Evolutionary conservation across 1,284 basidiomycete species (phyloP).

Genomic region (Takashimella koratensis): DNA sequence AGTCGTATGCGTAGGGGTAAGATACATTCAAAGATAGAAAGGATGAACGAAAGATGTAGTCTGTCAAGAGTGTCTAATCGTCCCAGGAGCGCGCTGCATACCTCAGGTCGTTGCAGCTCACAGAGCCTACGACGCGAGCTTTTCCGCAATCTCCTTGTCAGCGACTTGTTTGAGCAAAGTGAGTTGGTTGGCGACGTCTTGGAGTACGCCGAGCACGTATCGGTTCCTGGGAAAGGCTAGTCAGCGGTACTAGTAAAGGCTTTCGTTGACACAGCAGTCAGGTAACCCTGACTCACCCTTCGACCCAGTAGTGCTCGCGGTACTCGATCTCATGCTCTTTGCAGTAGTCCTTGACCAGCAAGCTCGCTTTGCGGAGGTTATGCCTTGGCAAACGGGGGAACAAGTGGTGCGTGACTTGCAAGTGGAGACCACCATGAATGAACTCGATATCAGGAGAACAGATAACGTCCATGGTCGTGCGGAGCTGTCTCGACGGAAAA

Average conservation of each 20-base stretch:
- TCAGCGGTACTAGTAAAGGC: too few species aligned
- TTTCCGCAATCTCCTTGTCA: constrained; percentile 43
- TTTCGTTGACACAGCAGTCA: too few species aligned
- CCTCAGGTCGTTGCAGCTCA: too few species aligned
- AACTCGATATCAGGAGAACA: constrained; percentile 80
- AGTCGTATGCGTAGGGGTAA: too few species aligned
- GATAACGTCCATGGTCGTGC: constrained; percentile 93
- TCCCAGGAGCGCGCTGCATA: too few species aligned
- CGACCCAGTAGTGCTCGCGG: constrained; percentile 82
- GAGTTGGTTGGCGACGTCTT: constrained; percentile 48
- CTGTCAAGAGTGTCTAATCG: too few species aligned
- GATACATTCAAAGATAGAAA: too few species aligned
- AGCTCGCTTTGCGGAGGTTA: constrained; percentile 76
- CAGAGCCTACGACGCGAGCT: constrained; percentile 14
- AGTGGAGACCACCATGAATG: constrained; percentile 85
- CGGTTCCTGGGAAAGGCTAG: too few species aligned
- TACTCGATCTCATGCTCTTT: constrained; percentile 78
- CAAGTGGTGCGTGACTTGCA: constrained; percentile 95
- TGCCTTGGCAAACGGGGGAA: constrained; percentile 94
- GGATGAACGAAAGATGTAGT: too few species aligned
- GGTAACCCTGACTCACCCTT: constrained; percentile 61
- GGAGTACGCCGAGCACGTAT: constrained; percentile 44
- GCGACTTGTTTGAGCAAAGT: constrained; percentile 47
- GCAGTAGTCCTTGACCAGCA: constrained; percentile 80
- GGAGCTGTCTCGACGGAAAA: constrained; percentile 86